Base-by-base conservation (phyloP, 106 monocot species). In the Chionographis japonica region DNA sequence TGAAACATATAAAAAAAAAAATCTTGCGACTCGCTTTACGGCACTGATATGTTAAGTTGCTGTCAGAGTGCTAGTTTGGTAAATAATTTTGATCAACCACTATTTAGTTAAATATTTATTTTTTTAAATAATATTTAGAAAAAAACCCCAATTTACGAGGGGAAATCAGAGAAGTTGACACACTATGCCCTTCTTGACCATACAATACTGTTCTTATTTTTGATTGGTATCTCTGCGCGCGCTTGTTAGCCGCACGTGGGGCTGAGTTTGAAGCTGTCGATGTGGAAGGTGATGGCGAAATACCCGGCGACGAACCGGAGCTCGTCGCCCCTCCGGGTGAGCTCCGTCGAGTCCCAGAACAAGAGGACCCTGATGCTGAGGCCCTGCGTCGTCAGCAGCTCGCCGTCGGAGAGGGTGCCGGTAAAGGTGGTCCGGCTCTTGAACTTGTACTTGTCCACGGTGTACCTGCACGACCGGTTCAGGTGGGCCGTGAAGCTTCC, bases 241-340 rank as follows among this genome's bases (percentile, higher is more conserved):
- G n/a, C n/a, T n/a, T n/a, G 27, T 27, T 27, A 90, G 1, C 84
- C 86, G 66, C 90, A 90, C 37, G 56, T 63, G 1, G 90, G 90
- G 39, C 58, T 62, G 53, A 72, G 74, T 4, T 39, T 51, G 58
- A 90, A 90, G 39, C 87, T 81, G 0, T 76, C 76, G 55, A 84
- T 42, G 11, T 65, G 36, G 54, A 84, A 90, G 56, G 73, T 74
- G 3, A 78, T 84, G 15, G 84, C 81, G 10, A 78, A 73, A 54
- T 86, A 86, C 53, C 90, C 86, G 12, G 87, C 90, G 2, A 84
- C 86, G 72, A 90, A 84, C 37, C 79, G 70, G 37, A 90, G 79
- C 3, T 71, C 18, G 42, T 77, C 84, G 37, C 64, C 90, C 54
- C 35, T 6, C 41, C 81, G 67, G 3, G 50, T 41, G 51, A 90